Conservation (phyloP, 768 basidiomycete genomes). For the Lactarius trivialis region DNA sequence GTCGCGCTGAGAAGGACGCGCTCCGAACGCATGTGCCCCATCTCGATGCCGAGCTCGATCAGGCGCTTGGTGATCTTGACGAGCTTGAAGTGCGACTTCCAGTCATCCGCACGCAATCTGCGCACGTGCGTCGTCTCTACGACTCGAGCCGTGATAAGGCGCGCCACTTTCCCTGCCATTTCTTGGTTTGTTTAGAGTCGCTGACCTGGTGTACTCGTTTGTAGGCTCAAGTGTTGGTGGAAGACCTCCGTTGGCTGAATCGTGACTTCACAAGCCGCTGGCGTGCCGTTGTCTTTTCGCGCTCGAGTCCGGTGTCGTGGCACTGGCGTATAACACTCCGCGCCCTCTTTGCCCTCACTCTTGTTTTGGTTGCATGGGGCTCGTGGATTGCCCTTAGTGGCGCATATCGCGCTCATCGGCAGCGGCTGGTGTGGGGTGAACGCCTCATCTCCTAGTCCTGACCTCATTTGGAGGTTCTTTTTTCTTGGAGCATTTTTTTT, state of each 20-base stretch:
- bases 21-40: slow-evolving; percentile 55
- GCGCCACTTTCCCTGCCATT: slow-evolving; percentile 12
- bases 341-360: slow-evolving; percentile 31
- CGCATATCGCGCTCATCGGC: slow-evolving; percentile 67
- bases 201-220: neutral
- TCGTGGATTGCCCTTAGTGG: slow-evolving; percentile 58
- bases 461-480: neutral
- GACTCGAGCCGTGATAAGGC: slow-evolving; percentile 68
- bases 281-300: slow-evolving; percentile 68
- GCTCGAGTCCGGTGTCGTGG: slow-evolving; percentile 64
- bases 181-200: neutral
- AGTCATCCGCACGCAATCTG: slow-evolving; percentile 51
- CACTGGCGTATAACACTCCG: slow-evolving; percentile 65
- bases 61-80: slow-evolving; percentile 48
- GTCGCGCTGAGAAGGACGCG: slow-evolving; percentile 51
- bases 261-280: slow-evolving; percentile 73
- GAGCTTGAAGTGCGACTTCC: slow-evolving; percentile 57
- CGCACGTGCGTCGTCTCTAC: slow-evolving; percentile 57
- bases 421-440: slow-evolving; percentile 77
- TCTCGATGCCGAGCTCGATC: slow-evolving; percentile 54
- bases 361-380: slow-evolving; percentile 52
- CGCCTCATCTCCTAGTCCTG: slow-evolving; percentile 54
- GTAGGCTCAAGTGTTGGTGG: slow-evolving; percentile 63
- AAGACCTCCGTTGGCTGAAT: slow-evolving; percentile 66
- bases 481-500: neutral